phyloP scores from a whole-genome alignment of 2,329 filamentous ascomycete species.

The Colletotrichum sublineola region DNA sequence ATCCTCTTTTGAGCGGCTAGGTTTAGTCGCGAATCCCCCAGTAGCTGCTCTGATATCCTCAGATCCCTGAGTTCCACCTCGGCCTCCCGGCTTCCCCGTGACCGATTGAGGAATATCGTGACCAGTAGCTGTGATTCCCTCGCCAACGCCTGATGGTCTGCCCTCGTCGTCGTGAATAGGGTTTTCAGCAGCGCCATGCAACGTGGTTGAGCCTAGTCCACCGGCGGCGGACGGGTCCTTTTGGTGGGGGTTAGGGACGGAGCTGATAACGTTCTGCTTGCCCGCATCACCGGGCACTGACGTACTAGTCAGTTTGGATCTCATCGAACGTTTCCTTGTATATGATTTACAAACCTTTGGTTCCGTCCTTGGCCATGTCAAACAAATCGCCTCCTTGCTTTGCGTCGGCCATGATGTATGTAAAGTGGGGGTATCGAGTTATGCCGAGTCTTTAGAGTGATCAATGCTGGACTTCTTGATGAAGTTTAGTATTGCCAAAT shows the following conservation, averaged over 20 bases:
- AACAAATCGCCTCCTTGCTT: conserved; percentile 23
- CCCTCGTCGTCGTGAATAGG: conserved; percentile 3
- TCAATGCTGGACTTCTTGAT: not conserved
- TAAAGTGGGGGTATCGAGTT: too few species aligned
- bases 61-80: conserved; percentile 24
- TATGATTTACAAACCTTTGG: not conserved
- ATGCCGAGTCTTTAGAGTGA: not conserved
- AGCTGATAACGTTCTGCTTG: conserved; percentile 24
- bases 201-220: conserved; percentile 9
- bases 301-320: not conserved
- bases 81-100: conserved; percentile 23
- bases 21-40: conserved; percentile 11
- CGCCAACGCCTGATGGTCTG: conserved; percentile 15
- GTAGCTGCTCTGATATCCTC: conserved; percentile 5
- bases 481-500: too few species aligned
- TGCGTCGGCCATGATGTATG: conserved; percentile 8
- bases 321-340: not conserved
- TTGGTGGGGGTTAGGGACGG: conserved; percentile 22
- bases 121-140: conserved; percentile 16
- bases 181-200: conserved; percentile 25
- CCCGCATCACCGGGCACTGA: conserved; percentile 19
- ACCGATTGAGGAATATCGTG: conserved; percentile 24
- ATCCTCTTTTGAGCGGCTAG: not conserved
- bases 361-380: conserved; percentile 29
- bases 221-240: conserved; percentile 4